phyloP scores from a whole-genome alignment of 371 early-diverging fungal species.

The Circinella minor region DNA sequence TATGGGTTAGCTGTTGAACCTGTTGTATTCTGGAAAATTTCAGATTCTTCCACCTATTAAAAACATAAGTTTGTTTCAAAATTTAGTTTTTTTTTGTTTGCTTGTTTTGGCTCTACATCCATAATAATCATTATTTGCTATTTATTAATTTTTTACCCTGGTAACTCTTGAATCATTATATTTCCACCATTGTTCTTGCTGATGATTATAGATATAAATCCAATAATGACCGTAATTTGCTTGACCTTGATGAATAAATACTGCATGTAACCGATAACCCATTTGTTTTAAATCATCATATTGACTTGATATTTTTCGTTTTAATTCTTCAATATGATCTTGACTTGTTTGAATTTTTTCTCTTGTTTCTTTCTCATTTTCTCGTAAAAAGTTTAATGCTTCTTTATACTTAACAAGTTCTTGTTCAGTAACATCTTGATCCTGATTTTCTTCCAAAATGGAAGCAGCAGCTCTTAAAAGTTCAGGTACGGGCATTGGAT shows the following conservation, averaged over 20 bases:
- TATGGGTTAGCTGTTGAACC: conserved; percentile 71
- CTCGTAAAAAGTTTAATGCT: conserved; percentile 23
- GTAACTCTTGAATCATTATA: conserved; percentile 82
- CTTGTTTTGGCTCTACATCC: too few relatives aligned
- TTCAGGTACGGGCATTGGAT: conserved; percentile 45
- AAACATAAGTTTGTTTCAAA: too few relatives aligned
- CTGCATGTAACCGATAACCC: conserved; percentile 70
- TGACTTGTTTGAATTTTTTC: background rate
- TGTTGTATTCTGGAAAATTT: conserved; percentile 60
- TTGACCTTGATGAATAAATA: conserved; percentile 73
- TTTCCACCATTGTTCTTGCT: conserved; percentile 74
- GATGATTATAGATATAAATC: conserved; percentile 79
- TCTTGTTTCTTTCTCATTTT: background rate
- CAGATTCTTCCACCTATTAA: conserved; percentile 48
- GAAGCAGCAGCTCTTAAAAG: conserved; percentile 44
- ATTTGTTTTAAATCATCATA: conserved; percentile 43
- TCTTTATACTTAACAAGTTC: conserved; percentile 15
- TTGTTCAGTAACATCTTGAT: conserved; percentile 8
- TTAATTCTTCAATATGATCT: conserved; percentile 20
- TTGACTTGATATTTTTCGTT: conserved; percentile 29
- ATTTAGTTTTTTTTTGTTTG: too few relatives aligned
- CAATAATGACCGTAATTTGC: conserved; percentile 91
- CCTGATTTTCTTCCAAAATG: conserved; percentile 29
- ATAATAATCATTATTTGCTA: background rate
- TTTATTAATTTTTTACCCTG: conserved; percentile 45